These are phyloP conservation scores for Syzygium grande DNA, from an alignment of 345 rosid species.

Conservation along the genomic window DNA sequence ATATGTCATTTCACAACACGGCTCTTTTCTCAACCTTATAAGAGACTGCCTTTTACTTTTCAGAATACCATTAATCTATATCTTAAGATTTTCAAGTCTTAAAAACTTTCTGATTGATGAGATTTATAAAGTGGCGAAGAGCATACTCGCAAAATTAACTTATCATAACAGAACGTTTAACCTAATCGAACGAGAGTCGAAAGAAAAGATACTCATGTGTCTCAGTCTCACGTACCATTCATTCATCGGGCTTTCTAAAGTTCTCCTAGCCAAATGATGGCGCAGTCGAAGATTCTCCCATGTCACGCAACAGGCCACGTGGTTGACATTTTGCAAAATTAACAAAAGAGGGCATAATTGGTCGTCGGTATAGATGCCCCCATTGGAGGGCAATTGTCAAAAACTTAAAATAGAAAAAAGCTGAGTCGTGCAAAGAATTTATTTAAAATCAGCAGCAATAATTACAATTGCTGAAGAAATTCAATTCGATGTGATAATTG, in stretches of 20 bases:
- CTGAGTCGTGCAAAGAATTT: neutral
- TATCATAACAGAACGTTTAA: neutral
- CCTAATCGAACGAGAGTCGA: neutral
- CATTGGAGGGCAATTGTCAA: neutral
- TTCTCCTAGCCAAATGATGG: neutral
- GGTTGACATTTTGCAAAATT: neutral
- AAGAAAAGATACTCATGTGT: neutral
- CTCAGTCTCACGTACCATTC: neutral
- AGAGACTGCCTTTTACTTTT: neutral
- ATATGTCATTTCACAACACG: no score
- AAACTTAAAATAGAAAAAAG: neutral
- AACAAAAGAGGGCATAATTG: neutral
- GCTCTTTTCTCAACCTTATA: neutral
- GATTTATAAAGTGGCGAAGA: neutral
- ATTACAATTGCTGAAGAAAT: neutral
- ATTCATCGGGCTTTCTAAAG: neutral
- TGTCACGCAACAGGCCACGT: neutral
- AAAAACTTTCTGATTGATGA: rapidly evolving
- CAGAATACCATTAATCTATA: neutral
- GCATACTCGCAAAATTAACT: neutral
- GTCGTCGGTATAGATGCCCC: neutral
- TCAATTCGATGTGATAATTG: neutral
- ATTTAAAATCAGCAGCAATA: neutral
- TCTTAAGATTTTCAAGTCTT: neutral
- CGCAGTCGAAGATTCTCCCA: neutral